Conservation (phyloP, 148 eudicot genomes). For the Beta vulgaris region DNA sequence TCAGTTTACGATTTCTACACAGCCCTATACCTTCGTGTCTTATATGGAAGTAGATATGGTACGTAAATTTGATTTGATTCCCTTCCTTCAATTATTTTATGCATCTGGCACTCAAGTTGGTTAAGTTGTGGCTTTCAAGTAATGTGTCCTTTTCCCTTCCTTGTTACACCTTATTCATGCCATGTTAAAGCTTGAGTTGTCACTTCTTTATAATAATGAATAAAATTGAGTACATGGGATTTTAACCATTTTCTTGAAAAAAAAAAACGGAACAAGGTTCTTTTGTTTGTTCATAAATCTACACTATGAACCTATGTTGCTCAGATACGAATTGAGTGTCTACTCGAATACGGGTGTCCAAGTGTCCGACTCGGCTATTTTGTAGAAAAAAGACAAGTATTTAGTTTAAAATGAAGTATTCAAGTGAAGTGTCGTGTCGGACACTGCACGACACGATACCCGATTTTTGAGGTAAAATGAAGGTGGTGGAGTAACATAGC, state of each 20-base stretch:
- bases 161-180: not conserved
- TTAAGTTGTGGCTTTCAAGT: slow-evolving; percentile 8
- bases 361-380: too few species aligned
- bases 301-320: too few species aligned
- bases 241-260: not conserved
- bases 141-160: not conserved
- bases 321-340: too few species aligned
- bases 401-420: too few species aligned
- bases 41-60: slow-evolving; percentile 35
- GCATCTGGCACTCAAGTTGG: slow-evolving; percentile 6
- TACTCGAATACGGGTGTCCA: too few species aligned
- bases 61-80: slow-evolving; percentile 10
- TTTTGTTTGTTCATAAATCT: too few species aligned
- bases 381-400: too few species aligned
- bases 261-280: not conserved
- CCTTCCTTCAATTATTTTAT: slow-evolving; percentile 2
- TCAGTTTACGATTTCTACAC: slow-evolving; percentile 39
- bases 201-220: not conserved
- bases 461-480: too few species aligned
- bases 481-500: too few species aligned
- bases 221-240: not conserved
- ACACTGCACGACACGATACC: too few species aligned
- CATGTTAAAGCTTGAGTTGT: not conserved
- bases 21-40: slow-evolving; percentile 22
- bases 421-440: too few species aligned